Conservation (phyloP, 1,284 basidiomycete genomes). For the Microbotryomycetes sp. region DNA sequence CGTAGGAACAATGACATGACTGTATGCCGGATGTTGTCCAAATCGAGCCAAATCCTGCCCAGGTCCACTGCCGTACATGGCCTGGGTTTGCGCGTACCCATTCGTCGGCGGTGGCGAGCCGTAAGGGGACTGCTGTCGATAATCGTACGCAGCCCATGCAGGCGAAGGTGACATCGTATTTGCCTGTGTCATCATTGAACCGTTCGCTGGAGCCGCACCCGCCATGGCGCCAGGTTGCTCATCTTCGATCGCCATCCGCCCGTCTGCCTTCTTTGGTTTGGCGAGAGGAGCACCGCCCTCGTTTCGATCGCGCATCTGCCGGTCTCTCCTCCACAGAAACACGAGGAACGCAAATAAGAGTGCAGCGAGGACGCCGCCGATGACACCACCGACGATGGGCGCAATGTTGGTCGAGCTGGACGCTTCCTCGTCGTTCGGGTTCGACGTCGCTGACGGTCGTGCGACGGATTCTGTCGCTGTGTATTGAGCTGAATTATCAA, state of each 20-base stretch:
- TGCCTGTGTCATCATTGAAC: background rate
- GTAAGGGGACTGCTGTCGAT: background rate
- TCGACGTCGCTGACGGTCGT: background rate
- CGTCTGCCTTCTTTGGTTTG: slow-evolving; percentile 20
- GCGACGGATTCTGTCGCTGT: slow-evolving; percentile 5
- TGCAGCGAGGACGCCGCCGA: slow-evolving; percentile 27
- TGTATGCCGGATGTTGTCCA: background rate
- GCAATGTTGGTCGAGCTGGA: slow-evolving; percentile 4
- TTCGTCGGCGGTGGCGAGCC: background rate
- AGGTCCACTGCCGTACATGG: background rate
- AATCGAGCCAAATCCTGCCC: background rate
- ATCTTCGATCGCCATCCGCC: slow-evolving; percentile 29
- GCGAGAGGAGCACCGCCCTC: slow-evolving; percentile 13
- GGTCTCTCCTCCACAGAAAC: slow-evolving; percentile 30
- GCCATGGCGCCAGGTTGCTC: slow-evolving; percentile 7
- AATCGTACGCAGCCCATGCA: background rate
- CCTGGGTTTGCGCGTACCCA: background rate
- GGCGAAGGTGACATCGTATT: background rate
- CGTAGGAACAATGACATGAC: background rate
- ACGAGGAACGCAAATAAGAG: slow-evolving; percentile 23
- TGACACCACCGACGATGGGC: slow-evolving; percentile 26
- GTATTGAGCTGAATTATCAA: slow-evolving; percentile 5
- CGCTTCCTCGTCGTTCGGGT: background rate
- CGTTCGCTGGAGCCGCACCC: background rate
- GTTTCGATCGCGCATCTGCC: slow-evolving; percentile 6